Base-by-base conservation (phyloP, 2,329 filamentous ascomycete genomes). In the Ophiostoma quercus region DNA sequence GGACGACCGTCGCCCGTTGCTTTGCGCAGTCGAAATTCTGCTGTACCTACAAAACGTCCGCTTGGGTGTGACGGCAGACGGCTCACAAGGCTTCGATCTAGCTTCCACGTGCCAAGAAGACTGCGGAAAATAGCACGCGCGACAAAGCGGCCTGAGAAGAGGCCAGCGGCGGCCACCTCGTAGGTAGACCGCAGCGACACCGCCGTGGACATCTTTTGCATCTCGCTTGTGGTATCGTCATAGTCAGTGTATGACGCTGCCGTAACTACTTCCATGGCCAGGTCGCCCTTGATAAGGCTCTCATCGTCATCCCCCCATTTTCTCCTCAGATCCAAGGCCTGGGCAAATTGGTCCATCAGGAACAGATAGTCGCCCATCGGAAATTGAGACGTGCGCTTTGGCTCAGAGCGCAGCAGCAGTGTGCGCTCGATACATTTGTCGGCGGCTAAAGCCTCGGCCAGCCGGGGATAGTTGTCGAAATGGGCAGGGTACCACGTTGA, bases 321-420 rank as follows among this genome's bases (percentile, higher is more conserved):
- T 7, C 62, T 83, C 39, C 75, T 77, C 9, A 92, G 81, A 0
- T 80, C 82, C 2, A 92, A 80, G 0, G 87, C 84, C 1, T 82
- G 77, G 14, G 88, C 82, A 71, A 94, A 87, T 14, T 90, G 86
- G 73, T 92, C 88, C 83, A 94, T 89, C 14, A 94, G 79, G 72
- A 88, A 94, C 8, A 87, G 79, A 77, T 94, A 94, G 77, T 96
- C 92, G 11, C 88, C 89, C 89, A 94, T 94, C 51, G 91, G 92
- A 74, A 93, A 95, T 74, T 95, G 92, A 72, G 77, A 90, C 74
- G 79, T 79, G 6, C 81, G 84, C 11, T 32, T 41, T 0, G 79
- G 82, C 74, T 85, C 83, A 29, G 75, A 75, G 14, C 89, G 83
- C 41, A 91, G 80, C 2, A 77, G 74, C 0, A 86, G 75, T 0